Conservation (phyloP, 2,329 filamentous ascomycete genomes). For the Truncatella angustata region DNA sequence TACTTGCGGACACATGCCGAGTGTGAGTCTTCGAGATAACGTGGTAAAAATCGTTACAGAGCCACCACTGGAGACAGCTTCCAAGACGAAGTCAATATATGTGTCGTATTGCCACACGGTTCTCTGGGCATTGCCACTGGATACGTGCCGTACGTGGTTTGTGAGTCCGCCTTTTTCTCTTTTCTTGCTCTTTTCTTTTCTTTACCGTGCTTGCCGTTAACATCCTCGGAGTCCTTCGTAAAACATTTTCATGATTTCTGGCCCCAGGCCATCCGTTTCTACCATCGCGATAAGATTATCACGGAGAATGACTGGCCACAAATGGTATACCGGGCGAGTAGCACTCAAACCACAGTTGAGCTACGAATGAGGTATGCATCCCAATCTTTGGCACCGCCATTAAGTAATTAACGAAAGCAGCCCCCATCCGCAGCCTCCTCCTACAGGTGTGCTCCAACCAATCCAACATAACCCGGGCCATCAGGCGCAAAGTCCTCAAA, state of each 20-base stretch:
- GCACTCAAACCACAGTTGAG: slow-evolving; percentile 14
- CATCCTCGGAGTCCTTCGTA: slow-evolving; percentile 16
- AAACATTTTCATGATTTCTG: slow-evolving; percentile 23
- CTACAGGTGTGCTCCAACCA: slow-evolving; percentile 11
- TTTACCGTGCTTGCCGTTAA: no score
- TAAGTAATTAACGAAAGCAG: not conserved
- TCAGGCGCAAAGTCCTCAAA: not conserved
- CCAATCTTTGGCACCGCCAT: not conserved
- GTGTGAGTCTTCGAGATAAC: slow-evolving; percentile 7
- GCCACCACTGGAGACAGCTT: slow-evolving; percentile 11
- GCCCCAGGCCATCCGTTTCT: slow-evolving; percentile 19
- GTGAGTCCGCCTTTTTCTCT: slow-evolving; percentile 14
- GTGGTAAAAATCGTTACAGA: slow-evolving; percentile 15
- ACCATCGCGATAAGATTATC: slow-evolving; percentile 12
- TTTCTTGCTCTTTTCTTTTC: no score
- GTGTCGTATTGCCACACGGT: slow-evolving; percentile 18
- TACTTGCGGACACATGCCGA: slow-evolving; percentile 19
- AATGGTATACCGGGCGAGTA: slow-evolving; percentile 15
- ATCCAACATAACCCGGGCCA: not conserved
- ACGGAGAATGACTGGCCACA: slow-evolving; percentile 18
- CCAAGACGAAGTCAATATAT: slow-evolving; percentile 14
- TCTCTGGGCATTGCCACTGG: slow-evolving; percentile 20
- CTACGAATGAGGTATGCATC: slow-evolving; percentile 15
- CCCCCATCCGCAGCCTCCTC: slow-evolving; percentile 13
- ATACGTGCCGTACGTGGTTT: slow-evolving; percentile 24